phyloP scores from a whole-genome alignment of 1,284 basidiomycete genomes.

The Tetrapyrgos nigripes region DNA sequence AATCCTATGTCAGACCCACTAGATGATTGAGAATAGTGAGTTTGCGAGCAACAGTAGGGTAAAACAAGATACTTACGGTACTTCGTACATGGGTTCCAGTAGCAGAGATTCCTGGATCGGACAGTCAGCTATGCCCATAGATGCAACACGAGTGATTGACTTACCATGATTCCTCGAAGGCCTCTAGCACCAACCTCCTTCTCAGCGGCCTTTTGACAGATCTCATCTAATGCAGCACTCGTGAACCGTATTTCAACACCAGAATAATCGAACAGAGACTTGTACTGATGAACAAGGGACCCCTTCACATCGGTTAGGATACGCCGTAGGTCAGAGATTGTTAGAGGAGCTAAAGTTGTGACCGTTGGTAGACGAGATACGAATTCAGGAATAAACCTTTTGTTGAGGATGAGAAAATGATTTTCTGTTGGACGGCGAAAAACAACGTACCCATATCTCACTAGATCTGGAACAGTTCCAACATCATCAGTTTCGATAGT shows the following conservation, averaged over 20 bases:
- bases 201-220: slow-evolving; percentile 80
- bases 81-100: slow-evolving; percentile 91
- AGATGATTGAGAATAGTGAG: slow-evolving; percentile 37
- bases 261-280: slow-evolving; percentile 80
- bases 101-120: slow-evolving; percentile 71
- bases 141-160: slow-evolving; percentile 19
- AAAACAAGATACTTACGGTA: slow-evolving; percentile 69
- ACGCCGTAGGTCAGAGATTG: slow-evolving; percentile 79
- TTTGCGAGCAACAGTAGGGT: slow-evolving; percentile 2
- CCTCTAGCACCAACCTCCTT: slow-evolving; percentile 91
- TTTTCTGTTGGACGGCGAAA: neutral
- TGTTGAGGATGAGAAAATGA: neutral
- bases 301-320: slow-evolving; percentile 93
- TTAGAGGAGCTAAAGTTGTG: slow-evolving; percentile 81
- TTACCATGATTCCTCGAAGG: slow-evolving; percentile 86
- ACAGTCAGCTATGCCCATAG: slow-evolving; percentile 6
- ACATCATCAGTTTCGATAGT: neutral
- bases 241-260: slow-evolving; percentile 85
- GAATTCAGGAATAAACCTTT: slow-evolving; percentile 93
- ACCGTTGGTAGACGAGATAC: slow-evolving; percentile 89
- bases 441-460: slow-evolving; percentile 76
- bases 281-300: slow-evolving; percentile 90
- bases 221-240: slow-evolving; percentile 73
- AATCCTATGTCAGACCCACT: slow-evolving; percentile 47
- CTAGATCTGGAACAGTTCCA: slow-evolving; percentile 72